phyloP scores from a whole-genome alignment of 495 filamentous ascomycete genomes.

The Durotheca rogersii region DNA sequence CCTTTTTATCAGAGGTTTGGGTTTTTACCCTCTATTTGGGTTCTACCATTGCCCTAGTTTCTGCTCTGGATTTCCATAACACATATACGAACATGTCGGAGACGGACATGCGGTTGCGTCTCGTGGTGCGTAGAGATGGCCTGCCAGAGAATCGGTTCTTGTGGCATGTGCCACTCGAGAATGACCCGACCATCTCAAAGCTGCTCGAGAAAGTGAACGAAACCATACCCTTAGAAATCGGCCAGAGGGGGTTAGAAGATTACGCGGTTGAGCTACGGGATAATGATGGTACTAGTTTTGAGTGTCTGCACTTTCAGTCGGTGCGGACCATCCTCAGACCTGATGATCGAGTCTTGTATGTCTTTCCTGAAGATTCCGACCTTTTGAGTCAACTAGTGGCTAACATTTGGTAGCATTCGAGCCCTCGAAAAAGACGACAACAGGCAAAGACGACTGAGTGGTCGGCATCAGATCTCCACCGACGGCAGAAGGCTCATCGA shows the following conservation, averaged over 20 bases:
- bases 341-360: conserved; percentile 75
- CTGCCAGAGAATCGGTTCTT: conserved; percentile 75
- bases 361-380: too few species aligned
- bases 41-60: too few species aligned
- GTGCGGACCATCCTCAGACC: conserved; percentile 71
- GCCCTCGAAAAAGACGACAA: conserved; percentile 75
- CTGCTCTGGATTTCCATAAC: not conserved
- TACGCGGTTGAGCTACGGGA: conserved; percentile 79
- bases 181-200: conserved; percentile 69
- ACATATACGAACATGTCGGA: conserved; percentile 20
- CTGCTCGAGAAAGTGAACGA: conserved; percentile 83
- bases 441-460: conserved; percentile 69
- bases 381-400: conserved; percentile 9
- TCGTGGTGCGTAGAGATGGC: conserved; percentile 77
- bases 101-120: conserved; percentile 71
- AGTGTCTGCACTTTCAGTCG: conserved; percentile 85
- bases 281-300: conserved; percentile 61
- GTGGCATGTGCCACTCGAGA: conserved; percentile 63
- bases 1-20: too few species aligned
- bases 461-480: conserved; percentile 77
- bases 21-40: too few species aligned
- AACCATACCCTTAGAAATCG: conserved; percentile 78
- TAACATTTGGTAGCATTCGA: conserved; percentile 62
- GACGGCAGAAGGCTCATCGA: conserved; percentile 86
- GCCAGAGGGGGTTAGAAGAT: conserved; percentile 85